A percentile compares a stretch with the other conserved stretches of the same genome.
These are phyloP conservation scores for Pouteria glomerata DNA, from an alignment of 148 eudicot genomes.

Conservation along the genomic window DNA sequence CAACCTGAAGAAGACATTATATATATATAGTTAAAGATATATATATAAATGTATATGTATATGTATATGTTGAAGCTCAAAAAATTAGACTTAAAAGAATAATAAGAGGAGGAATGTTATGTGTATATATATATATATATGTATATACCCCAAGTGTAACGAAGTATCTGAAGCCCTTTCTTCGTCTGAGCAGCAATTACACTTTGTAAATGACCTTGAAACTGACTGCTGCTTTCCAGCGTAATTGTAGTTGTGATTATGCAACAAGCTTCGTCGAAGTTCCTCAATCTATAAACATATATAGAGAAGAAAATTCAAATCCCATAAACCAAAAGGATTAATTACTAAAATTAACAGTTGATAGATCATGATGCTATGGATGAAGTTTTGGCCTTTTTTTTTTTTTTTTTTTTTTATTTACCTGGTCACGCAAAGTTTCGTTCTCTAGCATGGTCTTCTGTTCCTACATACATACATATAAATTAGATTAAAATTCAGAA, in stretches of 20 bases:
- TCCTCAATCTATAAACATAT: conserved; percentile 44
- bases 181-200: conserved; percentile 20
- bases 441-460: conserved; percentile 40
- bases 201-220: conserved; percentile 15
- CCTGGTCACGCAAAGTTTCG: conserved; percentile 47
- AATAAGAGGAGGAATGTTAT: not conserved
- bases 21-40: no score
- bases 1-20: not conserved
- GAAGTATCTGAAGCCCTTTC: conserved; percentile 42
- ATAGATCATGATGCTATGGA: not conserved
- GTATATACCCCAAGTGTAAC: conserved; percentile 46
- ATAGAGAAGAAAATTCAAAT: not conserved
- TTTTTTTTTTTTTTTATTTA: no score
- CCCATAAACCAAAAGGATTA: not conserved
- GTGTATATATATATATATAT: no score
- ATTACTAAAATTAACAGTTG: not conserved
- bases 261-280: conserved; percentile 27
- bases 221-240: conserved; percentile 23
- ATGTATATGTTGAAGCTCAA: not conserved
- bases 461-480: conserved; percentile 29
- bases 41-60: no score
- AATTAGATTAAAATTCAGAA: not conserved
- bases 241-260: conserved; percentile 24
- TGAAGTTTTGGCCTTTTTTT: not conserved
- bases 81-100: not conserved